phyloP scores from a whole-genome alignment of 2,329 filamentous ascomycete species.

The Elsinoe perseae region DNA sequence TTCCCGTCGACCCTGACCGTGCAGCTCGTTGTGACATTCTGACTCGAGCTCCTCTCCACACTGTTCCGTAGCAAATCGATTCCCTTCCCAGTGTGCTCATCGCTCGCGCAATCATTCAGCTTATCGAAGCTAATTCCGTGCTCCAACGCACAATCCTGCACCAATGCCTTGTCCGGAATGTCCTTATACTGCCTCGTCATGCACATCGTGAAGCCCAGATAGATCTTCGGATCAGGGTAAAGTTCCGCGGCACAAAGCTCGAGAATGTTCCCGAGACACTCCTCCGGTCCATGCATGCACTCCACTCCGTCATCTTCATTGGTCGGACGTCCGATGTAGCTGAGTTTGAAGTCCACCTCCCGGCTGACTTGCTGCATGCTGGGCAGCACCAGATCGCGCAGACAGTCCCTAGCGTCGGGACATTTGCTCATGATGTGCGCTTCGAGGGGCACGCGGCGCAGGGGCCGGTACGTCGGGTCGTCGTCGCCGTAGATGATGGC shows the following conservation, averaged over 20 bases:
- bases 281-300: constrained; percentile 81
- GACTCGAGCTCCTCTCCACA: constrained; percentile 52
- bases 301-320: constrained; percentile 72
- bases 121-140: constrained; percentile 77
- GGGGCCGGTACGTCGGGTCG: constrained; percentile 15
- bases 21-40: constrained; percentile 41
- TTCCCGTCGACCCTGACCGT: constrained; percentile 61
- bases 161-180: constrained; percentile 70
- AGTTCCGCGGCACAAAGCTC: constrained; percentile 81
- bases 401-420: constrained; percentile 78
- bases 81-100: constrained; percentile 65
- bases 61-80: constrained; percentile 60
- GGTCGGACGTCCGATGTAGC: constrained; percentile 71
- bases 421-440: constrained; percentile 95
- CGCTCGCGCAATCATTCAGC: constrained; percentile 73
- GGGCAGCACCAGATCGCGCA: constrained; percentile 73
- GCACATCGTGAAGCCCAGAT: constrained; percentile 90
- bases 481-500: constrained; percentile 25
- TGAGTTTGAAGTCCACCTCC: constrained; percentile 85
- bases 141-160: constrained; percentile 83
- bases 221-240: constrained; percentile 78
- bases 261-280: constrained; percentile 91
- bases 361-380: constrained; percentile 73
- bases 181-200: constrained; percentile 64
- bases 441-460: constrained; percentile 63